Base-by-base conservation (phyloP, 345 rosid species). In the Mercurialis annua region DNA sequence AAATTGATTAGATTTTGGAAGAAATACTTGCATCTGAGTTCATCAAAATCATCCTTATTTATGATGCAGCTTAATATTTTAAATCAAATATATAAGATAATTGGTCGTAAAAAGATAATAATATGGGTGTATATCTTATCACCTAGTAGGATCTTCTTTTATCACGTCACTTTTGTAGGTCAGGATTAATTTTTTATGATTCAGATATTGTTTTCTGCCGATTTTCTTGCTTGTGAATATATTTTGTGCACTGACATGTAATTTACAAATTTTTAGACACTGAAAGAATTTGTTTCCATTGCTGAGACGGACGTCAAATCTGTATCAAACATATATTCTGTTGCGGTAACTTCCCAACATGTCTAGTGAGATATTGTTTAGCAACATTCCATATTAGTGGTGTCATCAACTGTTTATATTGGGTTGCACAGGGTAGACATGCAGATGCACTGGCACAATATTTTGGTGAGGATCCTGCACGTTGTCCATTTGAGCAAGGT, bases 401-500 rank as follows among this genome's bases (percentile, higher is more conserved):
- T 56, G 58, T 58, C 52, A 54, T 49, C 31, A 62, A 65, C 48
- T 1, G 23, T 30, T 54, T 67, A 33, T 61, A 44, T 31, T 65
- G 52, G 52, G 66, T 65, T 80, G 77, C 67, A 71, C 89, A 95
- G 99, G 99, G 98, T 68, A 86, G 90, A 73, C 92, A 92, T 80
- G 99, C 99, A 50, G 97, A 95, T 87, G 94, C 92, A 67, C 98
- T 95, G 76, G 98, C 90, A 18, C 78, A 83, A 62, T 95, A 95
- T 66, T 95, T 95, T 71, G 90, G 92, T 8, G 99, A 95, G 86
- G 99, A 95, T 83, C 99, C 99, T 17, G 89, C 86, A 24, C 89
- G 92, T 27, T 92, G 86, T 74, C 99, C 96, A 1, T 92, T 92
- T 83, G 99, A 95, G 78, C 99, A 95, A 92, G 99, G 99, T 88